Evolutionary conservation across 2,329 filamentous ascomycete species (phyloP).

Genomic region (Diaporthe sp.): DNA sequence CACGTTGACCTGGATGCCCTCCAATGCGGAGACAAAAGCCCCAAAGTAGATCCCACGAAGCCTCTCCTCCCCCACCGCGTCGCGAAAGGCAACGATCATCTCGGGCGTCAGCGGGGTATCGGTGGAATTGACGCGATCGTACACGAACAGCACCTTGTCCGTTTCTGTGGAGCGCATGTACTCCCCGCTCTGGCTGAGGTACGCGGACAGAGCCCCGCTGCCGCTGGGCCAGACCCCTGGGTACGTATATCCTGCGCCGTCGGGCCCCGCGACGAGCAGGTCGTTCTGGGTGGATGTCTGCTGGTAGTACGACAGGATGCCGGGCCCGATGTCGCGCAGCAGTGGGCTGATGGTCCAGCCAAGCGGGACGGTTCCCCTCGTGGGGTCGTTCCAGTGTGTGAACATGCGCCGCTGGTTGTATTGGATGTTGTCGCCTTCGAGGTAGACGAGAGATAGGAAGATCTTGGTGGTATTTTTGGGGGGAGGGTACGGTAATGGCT

Average conservation of each 20-base stretch:
- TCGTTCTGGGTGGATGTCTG: not conserved
- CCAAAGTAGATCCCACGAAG: not conserved
- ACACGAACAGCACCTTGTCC: not conserved
- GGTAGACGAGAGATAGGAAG: not conserved
- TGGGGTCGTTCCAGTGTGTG: not conserved
- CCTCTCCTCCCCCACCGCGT: not conserved
- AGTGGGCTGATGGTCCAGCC: not conserved
- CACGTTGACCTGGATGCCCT: not conserved
- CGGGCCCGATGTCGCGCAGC: not conserved
- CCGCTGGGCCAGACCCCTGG: not conserved
- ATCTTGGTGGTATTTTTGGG: not conserved
- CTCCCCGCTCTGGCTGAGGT: not conserved
- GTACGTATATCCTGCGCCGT: not conserved
- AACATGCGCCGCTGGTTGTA: not conserved
- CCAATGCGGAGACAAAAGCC: not conserved
- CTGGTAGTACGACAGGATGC: not conserved
- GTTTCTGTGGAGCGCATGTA: not conserved
- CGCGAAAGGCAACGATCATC: not conserved
- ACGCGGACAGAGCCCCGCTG: not conserved
- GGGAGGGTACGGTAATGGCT: not conserved
- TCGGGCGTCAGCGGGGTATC: not conserved
- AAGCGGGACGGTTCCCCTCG: not conserved
- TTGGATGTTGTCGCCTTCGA: not conserved
- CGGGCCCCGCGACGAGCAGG: not conserved
- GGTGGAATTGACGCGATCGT: not conserved